Conservation (phyloP, 78 protist species). For the Dictyostelium brefeldianum region DNA sequence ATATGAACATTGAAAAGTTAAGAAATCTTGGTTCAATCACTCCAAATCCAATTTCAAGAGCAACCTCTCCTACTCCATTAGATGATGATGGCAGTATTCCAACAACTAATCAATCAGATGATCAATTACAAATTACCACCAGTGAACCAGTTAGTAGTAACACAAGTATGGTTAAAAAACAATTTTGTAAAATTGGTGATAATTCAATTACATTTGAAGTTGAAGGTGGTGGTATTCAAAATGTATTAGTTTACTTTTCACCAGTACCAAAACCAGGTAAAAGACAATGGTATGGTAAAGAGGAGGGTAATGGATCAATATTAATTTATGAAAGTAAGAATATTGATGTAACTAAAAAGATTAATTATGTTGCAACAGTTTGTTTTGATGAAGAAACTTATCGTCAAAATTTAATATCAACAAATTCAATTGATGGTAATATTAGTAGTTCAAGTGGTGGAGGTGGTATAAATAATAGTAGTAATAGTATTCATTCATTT, state of each 20-base stretch:
- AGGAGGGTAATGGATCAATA: slow-evolving; percentile 79
- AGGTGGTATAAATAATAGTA: not conserved
- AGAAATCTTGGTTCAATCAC: slow-evolving; percentile 46
- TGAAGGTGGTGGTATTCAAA: slow-evolving; percentile 80
- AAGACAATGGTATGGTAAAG: slow-evolving; percentile 80
- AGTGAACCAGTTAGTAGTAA: not conserved
- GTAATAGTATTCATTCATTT: not conserved
- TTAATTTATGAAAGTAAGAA: slow-evolving; percentile 76
- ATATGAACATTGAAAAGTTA: slow-evolving; percentile 56
- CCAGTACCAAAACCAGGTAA: slow-evolving; percentile 75
- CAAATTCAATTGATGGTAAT: not conserved
- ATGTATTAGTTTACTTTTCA: slow-evolving; percentile 64
- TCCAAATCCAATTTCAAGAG: slow-evolving; percentile 39
- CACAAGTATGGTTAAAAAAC: not conserved
- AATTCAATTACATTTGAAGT: slow-evolving; percentile 76
- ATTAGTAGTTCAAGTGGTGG: not conserved
- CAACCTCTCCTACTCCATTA: slow-evolving; percentile 64
- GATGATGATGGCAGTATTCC: not conserved
- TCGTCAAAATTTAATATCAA: slow-evolving; percentile 36
- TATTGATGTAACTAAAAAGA: slow-evolving; percentile 65
- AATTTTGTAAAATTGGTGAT: slow-evolving; percentile 56
- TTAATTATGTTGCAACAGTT: slow-evolving; percentile 54
- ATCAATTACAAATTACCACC: no score
- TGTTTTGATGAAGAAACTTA: slow-evolving; percentile 77
- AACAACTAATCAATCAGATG: not conserved